Evolutionary conservation across 345 rosid species (phyloP).

Genomic region (Hypericum perforatum): DNA sequence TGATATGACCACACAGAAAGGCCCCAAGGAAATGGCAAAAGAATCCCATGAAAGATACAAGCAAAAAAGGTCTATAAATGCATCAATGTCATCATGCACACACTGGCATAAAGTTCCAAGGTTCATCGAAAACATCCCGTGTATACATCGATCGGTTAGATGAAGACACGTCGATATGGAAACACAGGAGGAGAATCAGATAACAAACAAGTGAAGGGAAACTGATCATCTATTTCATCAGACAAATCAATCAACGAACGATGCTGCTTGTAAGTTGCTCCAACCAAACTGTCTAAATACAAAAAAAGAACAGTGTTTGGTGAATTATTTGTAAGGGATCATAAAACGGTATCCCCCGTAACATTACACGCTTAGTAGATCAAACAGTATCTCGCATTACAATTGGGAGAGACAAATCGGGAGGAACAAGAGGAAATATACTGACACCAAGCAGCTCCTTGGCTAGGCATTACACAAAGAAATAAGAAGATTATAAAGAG

Average conservation of each 20-base stretch:
- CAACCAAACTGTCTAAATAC: constrained; percentile 14
- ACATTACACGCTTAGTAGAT: constrained; percentile 35
- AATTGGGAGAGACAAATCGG: constrained; percentile 28
- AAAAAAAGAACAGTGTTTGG: constrained; percentile 24
- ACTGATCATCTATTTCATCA: neutral
- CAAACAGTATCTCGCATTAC: constrained; percentile 34
- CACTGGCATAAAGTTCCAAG: constrained; percentile 1
- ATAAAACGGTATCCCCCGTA: constrained; percentile 22
- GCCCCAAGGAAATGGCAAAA: constrained; percentile 9
- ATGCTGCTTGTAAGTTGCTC: constrained; percentile 7
- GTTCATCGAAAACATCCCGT: neutral
- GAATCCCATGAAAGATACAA: constrained; percentile 10
- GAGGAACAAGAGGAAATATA: constrained; percentile 14
- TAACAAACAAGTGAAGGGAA: neutral
- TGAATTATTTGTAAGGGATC: constrained; percentile 36
- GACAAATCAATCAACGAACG: neutral
- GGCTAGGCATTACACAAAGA: constrained; percentile 24
- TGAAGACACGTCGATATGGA: neutral
- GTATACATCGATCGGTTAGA: neutral
- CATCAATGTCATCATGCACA: constrained; percentile 11
- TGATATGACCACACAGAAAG: constrained; percentile 24
- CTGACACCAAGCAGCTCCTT: constrained; percentile 26
- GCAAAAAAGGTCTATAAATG: constrained; percentile 8
- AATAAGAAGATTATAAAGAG: constrained; percentile 4
- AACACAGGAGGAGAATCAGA: neutral